Conservation (phyloP, 1,139 yeast genomes). For the Kodamaea suecica region DNA sequence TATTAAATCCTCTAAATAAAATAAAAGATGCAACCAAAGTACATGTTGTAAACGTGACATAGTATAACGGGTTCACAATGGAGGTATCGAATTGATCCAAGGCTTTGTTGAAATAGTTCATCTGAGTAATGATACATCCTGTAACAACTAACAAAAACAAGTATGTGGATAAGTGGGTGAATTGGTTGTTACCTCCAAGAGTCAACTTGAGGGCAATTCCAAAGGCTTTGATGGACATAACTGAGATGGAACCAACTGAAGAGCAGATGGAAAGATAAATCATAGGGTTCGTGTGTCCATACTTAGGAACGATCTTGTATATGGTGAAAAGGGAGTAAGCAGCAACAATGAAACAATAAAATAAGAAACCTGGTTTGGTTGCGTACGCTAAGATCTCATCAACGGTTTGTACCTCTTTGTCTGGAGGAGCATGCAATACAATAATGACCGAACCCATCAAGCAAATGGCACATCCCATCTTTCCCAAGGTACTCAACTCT, state of each 20-base stretch:
- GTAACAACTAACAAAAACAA: constrained; percentile 76
- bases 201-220: constrained; percentile 90
- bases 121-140: constrained; percentile 81
- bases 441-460: constrained; percentile 87
- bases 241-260: constrained; percentile 86
- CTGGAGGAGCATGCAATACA: constrained; percentile 90
- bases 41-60: constrained; percentile 88
- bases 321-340: constrained; percentile 75
- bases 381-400: constrained; percentile 86
- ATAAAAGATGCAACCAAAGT: constrained; percentile 85
- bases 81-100: constrained; percentile 91
- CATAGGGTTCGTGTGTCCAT: constrained; percentile 84
- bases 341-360: constrained; percentile 61
- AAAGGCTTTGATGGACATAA: constrained; percentile 89
- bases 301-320: constrained; percentile 75
- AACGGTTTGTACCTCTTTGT: constrained; percentile 81
- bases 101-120: constrained; percentile 93
- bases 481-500: constrained; percentile 85
- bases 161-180: constrained; percentile 80
- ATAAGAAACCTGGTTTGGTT: constrained; percentile 71
- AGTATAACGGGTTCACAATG: constrained; percentile 85
- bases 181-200: constrained; percentile 84
- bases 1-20: constrained; percentile 82
- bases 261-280: constrained; percentile 88
- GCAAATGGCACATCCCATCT: constrained; percentile 92